Conservation (phyloP, 129 eudicot species). For the Flaveria trinervia region DNA sequence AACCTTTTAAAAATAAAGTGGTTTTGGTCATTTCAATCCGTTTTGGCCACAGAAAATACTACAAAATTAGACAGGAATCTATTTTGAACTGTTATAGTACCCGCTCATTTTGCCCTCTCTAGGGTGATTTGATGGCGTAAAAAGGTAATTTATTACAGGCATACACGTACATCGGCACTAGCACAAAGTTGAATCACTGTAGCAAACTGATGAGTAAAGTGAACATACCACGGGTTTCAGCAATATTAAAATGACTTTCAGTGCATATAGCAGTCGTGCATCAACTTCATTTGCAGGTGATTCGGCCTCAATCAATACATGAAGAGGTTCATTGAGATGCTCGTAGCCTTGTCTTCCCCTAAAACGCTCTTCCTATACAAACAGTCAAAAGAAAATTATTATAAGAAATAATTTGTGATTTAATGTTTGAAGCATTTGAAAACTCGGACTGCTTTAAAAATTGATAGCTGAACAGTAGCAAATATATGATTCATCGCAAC, state of each 20-base stretch:
- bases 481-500: neutral
- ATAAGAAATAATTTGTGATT: neutral
- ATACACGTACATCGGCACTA: neutral
- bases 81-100: neutral
- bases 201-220: neutral
- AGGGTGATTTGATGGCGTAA: neutral
- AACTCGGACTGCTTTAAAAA: neutral
- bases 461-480: neutral
- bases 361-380: conserved; percentile 59
- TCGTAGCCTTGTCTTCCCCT: conserved; percentile 61
- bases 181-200: conserved; percentile 2
- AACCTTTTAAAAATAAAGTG: neutral
- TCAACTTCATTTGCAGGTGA: conserved; percentile 52
- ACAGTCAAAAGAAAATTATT: neutral
- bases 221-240: conserved; percentile 65
- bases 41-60: neutral
- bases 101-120: no score
- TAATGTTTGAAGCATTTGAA: conserved; percentile 5
- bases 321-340: conserved; percentile 71
- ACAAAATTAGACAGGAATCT: neutral
- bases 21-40: neutral
- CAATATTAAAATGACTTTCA: conserved; percentile 56
- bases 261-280: conserved; percentile 49
- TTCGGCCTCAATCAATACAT: conserved; percentile 65
- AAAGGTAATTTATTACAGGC: neutral